Percentiles rank a stretch among this genome's conserved stretches.
Conservation (phyloP, 2,329 filamentous ascomycete species). For the Fusarium mexicanum region DNA sequence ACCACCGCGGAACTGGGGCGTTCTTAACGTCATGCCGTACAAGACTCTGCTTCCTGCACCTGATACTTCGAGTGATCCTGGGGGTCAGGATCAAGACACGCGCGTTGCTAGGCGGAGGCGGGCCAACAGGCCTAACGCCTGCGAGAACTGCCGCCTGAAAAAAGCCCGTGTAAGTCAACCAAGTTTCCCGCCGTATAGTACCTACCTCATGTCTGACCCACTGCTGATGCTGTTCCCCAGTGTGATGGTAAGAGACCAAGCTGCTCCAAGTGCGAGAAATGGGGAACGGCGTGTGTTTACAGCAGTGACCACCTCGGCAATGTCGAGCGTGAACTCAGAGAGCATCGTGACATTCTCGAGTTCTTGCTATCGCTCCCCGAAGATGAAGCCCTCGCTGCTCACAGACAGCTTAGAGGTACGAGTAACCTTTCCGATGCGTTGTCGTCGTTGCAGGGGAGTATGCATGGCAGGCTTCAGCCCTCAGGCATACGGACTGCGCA, state of each 20-base stretch:
- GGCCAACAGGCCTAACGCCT: conserved; percentile 25
- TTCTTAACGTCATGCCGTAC: conserved; percentile 2
- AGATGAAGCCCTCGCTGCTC: conserved; percentile 7
- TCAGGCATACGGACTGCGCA: conserved; percentile 19
- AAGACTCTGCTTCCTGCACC: conserved; percentile 15
- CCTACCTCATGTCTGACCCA: conserved; percentile 9
- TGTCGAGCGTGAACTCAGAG: conserved; percentile 19
- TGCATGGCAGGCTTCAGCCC: conserved; percentile 21
- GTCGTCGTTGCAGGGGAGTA: conserved; percentile 18
- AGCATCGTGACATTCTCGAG: conserved; percentile 21
- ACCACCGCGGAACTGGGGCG: not conserved
- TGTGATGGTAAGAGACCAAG: conserved; percentile 23
- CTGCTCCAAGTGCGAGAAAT: conserved; percentile 24
- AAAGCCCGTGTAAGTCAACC: conserved; percentile 27
- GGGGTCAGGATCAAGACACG: conserved; percentile 7
- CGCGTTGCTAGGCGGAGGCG: conserved; percentile 11
- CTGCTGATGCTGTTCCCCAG: conserved; percentile 1
- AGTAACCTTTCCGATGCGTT: conserved; percentile 1
- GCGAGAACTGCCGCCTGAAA: conserved; percentile 25
- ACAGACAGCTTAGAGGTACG: not conserved
- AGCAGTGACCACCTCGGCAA: conserved; percentile 19
- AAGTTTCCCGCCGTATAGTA: too few species aligned
- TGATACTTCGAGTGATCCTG: not conserved
- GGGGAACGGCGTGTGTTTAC: conserved; percentile 15
- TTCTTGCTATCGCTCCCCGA: conserved; percentile 14